Evolutionary conservation across 2,329 filamentous ascomycete genomes (phyloP).

Genomic region (Monilinia fructigena): DNA sequence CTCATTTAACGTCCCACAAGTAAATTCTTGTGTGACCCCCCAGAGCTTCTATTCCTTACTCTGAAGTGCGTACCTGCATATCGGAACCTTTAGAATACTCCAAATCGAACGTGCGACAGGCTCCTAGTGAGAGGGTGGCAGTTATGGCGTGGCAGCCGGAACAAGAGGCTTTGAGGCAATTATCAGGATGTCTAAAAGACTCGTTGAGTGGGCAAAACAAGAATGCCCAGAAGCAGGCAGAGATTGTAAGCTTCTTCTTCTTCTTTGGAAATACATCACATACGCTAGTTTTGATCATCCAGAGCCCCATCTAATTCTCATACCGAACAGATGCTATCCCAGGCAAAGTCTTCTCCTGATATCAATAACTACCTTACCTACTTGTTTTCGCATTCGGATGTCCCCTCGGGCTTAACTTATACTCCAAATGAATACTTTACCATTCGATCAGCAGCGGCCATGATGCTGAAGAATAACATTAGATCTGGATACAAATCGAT

Average conservation of each 20-base stretch:
- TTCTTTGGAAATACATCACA: not conserved
- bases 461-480: conserved; percentile 96
- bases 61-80: conserved; percentile 37
- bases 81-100: conserved; percentile 31
- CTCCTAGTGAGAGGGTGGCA: conserved; percentile 28
- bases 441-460: conserved; percentile 81
- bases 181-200: conserved; percentile 85
- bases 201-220: conserved; percentile 84
- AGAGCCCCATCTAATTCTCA: conserved; percentile 21
- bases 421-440: conserved; percentile 64
- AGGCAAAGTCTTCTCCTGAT: conserved; percentile 85
- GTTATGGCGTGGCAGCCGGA: conserved; percentile 91
- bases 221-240: conserved; percentile 81
- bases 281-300: not conserved
- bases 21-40: conserved; percentile 38
- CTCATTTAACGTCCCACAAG: conserved; percentile 38
- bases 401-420: conserved; percentile 59
- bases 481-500: conserved; percentile 73
- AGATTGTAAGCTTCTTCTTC: conserved; percentile 62
- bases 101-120: conserved; percentile 28
- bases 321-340: conserved; percentile 74
- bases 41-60: conserved; percentile 28
- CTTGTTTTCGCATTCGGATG: conserved; percentile 72
- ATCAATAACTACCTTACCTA: conserved; percentile 97
- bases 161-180: conserved; percentile 82